Evolutionary conservation across 495 filamentous ascomycete species (phyloP).

Genomic region (Umbilicaria muhlenbergii): DNA sequence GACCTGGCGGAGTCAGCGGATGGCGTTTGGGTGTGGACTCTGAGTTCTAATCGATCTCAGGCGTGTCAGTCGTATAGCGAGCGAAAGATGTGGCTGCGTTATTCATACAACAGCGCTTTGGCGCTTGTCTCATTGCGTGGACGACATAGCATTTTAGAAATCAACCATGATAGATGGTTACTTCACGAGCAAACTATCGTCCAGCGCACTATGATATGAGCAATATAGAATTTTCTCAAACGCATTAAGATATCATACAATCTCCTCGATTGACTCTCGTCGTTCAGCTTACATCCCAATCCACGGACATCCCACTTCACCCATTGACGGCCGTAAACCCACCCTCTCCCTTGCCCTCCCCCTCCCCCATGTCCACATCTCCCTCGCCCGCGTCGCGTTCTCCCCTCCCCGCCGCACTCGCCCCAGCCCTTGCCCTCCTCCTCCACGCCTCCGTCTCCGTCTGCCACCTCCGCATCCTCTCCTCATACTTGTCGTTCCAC

Average conservation of each 20-base stretch:
- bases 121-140: too few relatives aligned
- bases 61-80: not conserved
- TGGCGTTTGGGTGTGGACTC: conserved; percentile 1
- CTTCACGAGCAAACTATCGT: too few relatives aligned
- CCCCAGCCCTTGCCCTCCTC: conserved; percentile 13
- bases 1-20: not conserved
- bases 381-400: conserved; percentile 10
- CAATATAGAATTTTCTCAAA: too few relatives aligned
- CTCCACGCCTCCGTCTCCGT: conserved; percentile 10
- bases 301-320: conserved; percentile 5
- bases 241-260: too few relatives aligned
- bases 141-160: too few relatives aligned
- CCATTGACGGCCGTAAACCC: conserved; percentile 25
- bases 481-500: conserved; percentile 27
- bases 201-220: too few relatives aligned
- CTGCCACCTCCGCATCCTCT: conserved; percentile 9
- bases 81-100: too few relatives aligned
- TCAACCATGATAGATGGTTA: too few relatives aligned
- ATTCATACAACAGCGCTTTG: too few relatives aligned
- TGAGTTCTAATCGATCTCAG: conserved; percentile 1
- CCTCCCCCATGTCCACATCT: conserved; percentile 1
- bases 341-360: conserved; percentile 17
- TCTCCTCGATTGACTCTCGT: too few relatives aligned
- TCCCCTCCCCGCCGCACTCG: conserved; percentile 1
- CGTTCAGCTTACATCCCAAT: too few relatives aligned